A percentile compares a stretch with the other conserved stretches of the same genome.
These are phyloP conservation scores for Backusella psychrophila DNA, from an alignment of 192 early-diverging fungal species.

Conservation along the genomic window DNA sequence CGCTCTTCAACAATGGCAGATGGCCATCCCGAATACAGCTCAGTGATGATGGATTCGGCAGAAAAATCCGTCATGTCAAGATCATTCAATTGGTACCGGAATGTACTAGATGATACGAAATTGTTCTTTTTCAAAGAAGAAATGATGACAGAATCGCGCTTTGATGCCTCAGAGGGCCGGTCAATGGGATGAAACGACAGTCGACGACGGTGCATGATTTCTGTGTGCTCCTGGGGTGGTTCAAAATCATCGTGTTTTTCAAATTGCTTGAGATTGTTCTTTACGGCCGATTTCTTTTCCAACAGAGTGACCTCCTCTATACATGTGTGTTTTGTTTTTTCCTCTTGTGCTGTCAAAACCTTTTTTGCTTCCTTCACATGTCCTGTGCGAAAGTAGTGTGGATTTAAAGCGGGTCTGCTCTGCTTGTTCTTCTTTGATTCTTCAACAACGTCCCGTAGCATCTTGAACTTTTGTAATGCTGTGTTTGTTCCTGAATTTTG, in stretches of 20 bases:
- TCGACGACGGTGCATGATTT: background rate
- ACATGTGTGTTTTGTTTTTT: background rate
- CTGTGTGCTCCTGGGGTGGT: background rate
- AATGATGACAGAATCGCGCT: constrained; percentile 17
- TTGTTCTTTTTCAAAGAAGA: constrained; percentile 13
- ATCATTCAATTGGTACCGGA: background rate
- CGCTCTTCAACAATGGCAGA: background rate
- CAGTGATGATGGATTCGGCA: background rate
- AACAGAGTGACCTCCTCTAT: constrained; percentile 19
- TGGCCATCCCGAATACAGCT: background rate
- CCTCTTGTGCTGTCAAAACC: background rate
- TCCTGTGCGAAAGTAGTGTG: constrained; percentile 8
- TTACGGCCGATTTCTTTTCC: constrained; percentile 20
- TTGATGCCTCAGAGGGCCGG: background rate
- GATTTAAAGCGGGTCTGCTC: background rate
- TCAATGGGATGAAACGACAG: background rate
- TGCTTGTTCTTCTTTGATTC: background rate
- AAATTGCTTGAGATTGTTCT: constrained; percentile 24
- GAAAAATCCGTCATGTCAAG: background rate
- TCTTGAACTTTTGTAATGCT: constrained; percentile 15
- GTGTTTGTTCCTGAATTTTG: constrained; percentile 13
- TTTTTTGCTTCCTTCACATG: constrained; percentile 17
- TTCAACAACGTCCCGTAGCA: constrained; percentile 15
- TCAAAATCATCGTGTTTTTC: background rate
- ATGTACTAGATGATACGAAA: constrained; percentile 18